Percentiles rank a stretch among this genome's conserved stretches.
phyloP scores from a whole-genome alignment of 148 eudicot genomes.

The Mesembryanthemum crystallinum region DNA sequence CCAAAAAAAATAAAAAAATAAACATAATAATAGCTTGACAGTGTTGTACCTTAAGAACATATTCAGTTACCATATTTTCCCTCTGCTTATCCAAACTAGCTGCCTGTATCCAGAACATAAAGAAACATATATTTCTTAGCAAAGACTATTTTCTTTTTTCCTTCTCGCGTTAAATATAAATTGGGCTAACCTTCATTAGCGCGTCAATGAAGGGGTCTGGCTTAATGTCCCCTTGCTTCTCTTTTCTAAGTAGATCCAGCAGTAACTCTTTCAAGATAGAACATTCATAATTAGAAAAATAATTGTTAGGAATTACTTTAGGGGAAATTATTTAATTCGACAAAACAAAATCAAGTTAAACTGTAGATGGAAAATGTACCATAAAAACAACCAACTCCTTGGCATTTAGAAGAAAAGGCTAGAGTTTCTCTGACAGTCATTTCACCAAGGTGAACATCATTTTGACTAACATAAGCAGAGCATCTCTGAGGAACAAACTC shows the following conservation, averaged over 20 bases:
- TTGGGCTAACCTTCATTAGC: constrained; percentile 33
- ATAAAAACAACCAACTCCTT: constrained; percentile 25
- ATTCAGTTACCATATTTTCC: constrained; percentile 35
- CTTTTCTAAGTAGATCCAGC: constrained; percentile 37
- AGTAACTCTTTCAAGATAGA: constrained; percentile 27
- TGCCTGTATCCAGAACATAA: constrained; percentile 26
- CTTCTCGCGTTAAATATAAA: background rate
- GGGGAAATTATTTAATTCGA: background rate
- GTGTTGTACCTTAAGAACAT: constrained; percentile 37
- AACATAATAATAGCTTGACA: background rate
- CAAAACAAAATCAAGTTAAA: background rate
- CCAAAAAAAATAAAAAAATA: too few species aligned
- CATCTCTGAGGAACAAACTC: constrained; percentile 30
- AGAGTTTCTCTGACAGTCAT: constrained; percentile 32
- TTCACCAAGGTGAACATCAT: constrained; percentile 28
- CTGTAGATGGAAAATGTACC: constrained; percentile 6
- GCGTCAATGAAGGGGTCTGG: constrained; percentile 42
- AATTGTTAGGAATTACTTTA: background rate
- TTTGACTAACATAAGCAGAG: constrained; percentile 31
- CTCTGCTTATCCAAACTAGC: constrained; percentile 32
- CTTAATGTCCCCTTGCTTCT: constrained; percentile 30
- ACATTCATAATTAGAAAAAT: background rate
- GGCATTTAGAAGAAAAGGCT: constrained; percentile 25
- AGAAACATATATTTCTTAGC: background rate
- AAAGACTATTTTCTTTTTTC: background rate